Evolutionary conservation across 495 filamentous ascomycete genomes (phyloP), one percentile per base, ranked within the genome.

Genomic region (Polyplosphaeria fusca): DNA sequence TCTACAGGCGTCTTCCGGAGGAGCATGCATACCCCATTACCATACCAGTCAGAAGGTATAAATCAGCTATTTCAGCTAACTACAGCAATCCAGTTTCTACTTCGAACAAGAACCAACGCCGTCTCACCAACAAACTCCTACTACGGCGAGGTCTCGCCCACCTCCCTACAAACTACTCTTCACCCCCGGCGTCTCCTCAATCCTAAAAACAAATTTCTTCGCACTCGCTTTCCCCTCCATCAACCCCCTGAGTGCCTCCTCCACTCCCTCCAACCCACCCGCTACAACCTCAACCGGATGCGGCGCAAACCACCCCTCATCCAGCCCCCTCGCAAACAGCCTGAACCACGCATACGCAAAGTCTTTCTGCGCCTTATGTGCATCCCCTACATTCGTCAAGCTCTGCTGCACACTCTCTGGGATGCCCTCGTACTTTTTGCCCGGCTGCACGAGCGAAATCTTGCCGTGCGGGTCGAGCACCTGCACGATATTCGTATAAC

Each of bases 201-300:
- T 81, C 26, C 82, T 68, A 52, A 86, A 82, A 1, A 89, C 79
- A 70, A 86, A 88, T 66, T 90, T 90, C 0, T 80, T 72, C 14
- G 77, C 86, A 49, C 79, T 82, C 42, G 80, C 84, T 60, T 81
- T 85, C 0, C 86, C 86, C 11, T 64, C 76, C 67, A 78, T 78
- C 57, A 88, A 67, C 51, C 82, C 74, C 55, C 66, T 64, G 65
- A 90, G 57, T 1, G 68, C 84, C 20, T 69, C 24, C 37, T 56
- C 56, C 4, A 89, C 60, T 0, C 83, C 83, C 7, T 61, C 73
- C 52, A 90, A 56, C 0, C 85, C 86, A 11, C 81, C 77, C 0
- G 75, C 72, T 5, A 83, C 68, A 30, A 90, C 79, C 70, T 84
- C 77, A 25, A 75, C 70, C 22, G 83, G 79, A 68, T 90, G 86